Evolutionary conservation across 1,139 yeast species (phyloP).

Genomic region (Nakaseomyces kungkrabaensis): DNA sequence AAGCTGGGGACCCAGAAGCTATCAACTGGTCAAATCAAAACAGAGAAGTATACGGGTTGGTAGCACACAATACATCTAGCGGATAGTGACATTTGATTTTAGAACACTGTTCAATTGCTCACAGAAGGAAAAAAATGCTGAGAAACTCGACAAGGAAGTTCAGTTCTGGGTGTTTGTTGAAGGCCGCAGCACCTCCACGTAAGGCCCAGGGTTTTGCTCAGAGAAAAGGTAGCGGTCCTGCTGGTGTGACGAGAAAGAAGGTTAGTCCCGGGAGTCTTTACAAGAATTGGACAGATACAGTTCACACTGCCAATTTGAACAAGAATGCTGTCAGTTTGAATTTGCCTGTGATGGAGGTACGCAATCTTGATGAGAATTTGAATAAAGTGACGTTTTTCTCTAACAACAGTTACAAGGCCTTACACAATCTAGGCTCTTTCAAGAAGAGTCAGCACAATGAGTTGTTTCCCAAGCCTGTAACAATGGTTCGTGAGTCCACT

Average conservation of each 20-base stretch:
- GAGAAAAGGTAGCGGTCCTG: constrained; percentile 13
- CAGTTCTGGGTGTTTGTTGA: background rate
- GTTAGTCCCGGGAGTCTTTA: constrained; percentile 21
- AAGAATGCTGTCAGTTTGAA: constrained; percentile 19
- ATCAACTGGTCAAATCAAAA: no score
- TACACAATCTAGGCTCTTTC: constrained; percentile 42
- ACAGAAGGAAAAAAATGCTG: background rate
- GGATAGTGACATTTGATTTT: no score
- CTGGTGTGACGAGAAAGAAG: constrained; percentile 20
- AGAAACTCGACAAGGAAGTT: background rate
- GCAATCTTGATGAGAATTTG: constrained; percentile 10
- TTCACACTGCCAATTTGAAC: constrained; percentile 21
- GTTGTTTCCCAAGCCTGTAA: constrained; percentile 45
- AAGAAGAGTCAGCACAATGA: constrained; percentile 59
- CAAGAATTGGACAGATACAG: constrained; percentile 26
- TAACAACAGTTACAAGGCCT: constrained; percentile 17
- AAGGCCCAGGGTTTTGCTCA: constrained; percentile 26
- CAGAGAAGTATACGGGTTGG: no score
- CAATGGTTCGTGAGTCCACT: constrained; percentile 38
- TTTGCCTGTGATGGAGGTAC: constrained; percentile 17
- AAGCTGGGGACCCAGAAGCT: no score
- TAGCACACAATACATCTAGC: no score
- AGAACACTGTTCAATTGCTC: no score
- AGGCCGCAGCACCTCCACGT: constrained; percentile 19
- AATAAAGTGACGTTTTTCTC: constrained; percentile 19